These are phyloP conservation scores for Crithidia fasciculata DNA, from an alignment of 208 protist genomes.

Conservation along the genomic window DNA sequence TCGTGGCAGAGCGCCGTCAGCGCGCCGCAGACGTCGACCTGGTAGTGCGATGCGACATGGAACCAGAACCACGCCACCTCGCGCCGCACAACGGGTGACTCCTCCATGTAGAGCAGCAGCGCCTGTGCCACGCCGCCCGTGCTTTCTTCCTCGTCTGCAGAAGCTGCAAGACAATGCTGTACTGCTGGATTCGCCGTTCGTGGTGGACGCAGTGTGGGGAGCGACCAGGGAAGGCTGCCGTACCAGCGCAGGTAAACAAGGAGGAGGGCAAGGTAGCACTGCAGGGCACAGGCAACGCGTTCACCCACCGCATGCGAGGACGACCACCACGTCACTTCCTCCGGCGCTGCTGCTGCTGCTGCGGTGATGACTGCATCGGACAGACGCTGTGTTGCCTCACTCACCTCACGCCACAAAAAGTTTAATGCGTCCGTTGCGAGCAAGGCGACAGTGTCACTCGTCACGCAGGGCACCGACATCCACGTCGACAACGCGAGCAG, in stretches of 20 bases:
- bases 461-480: not conserved
- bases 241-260: conserved; percentile 11
- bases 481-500: conserved; percentile 7
- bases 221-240: not conserved
- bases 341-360: not conserved
- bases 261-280: not conserved
- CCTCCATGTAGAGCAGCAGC: conserved; percentile 4
- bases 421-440: not conserved
- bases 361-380: not conserved
- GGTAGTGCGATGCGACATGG: not conserved
- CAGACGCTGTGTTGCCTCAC: too few relatives aligned
- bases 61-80: conserved; percentile 7
- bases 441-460: not conserved
- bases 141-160: not conserved
- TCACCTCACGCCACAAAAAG: not conserved
- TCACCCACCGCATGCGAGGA: not conserved
- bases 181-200: too few relatives aligned
- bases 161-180: not conserved
- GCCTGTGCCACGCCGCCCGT: not conserved
- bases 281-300: not conserved
- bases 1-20: not conserved
- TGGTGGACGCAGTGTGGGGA: too few relatives aligned
- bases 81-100: not conserved
- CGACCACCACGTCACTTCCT: not conserved
- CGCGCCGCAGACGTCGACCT: not conserved